Evolutionary conservation across 352 stramenopile genomes (phyloP), one percentile per base, ranked within the genome.

Genomic region (Blastocystis sp.): DNA sequence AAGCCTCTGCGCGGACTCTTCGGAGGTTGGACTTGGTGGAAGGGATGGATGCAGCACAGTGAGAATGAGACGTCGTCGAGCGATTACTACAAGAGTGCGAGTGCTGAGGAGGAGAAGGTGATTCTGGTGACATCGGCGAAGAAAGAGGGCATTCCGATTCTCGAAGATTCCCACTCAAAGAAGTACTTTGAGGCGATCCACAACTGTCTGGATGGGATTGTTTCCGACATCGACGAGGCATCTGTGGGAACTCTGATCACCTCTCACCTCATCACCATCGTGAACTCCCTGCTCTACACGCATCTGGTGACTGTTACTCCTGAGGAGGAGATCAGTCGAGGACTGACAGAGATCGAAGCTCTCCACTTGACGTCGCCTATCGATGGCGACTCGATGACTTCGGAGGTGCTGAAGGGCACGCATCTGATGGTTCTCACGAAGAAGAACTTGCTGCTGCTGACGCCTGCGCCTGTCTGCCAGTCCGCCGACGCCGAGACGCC

Each of bases 1-100:
- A 69, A 15, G 39, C 7, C 41, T 3, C 73, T 41, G 15, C 73
- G 47, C 15, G 53, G 47, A 26, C 34, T 84, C 23, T 84, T 84
- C 37, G 73, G 73, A 6, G 70, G 70, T n/a, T 80, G 70, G 70
- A 84, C 47, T 43, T 84, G 73, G 73, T 84, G 73, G 73, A 34
- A 43, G 20, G 7, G 50, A 15, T 84, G 73, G 73, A 37, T 18
- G 9, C 34, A 64, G 39, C 29, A 23, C 20, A 84, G 73, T 15
- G 73, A 84, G 15, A 84, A 45, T 37, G 53, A 84, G 37, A 64
- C 73, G 18, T 84, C 73, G 4, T 66, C 43, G 6, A 84, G 73
- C 34, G 73, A 84, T 37, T 84, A 39, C 26, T 84, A 84, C 41
- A 50, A 68, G 13, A 84, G 73, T 64, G 70, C 41, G 11, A 80